Evolutionary conservation across 139 green algal genomes (phyloP).

Genomic region (Chlorella sorokiniana): DNA sequence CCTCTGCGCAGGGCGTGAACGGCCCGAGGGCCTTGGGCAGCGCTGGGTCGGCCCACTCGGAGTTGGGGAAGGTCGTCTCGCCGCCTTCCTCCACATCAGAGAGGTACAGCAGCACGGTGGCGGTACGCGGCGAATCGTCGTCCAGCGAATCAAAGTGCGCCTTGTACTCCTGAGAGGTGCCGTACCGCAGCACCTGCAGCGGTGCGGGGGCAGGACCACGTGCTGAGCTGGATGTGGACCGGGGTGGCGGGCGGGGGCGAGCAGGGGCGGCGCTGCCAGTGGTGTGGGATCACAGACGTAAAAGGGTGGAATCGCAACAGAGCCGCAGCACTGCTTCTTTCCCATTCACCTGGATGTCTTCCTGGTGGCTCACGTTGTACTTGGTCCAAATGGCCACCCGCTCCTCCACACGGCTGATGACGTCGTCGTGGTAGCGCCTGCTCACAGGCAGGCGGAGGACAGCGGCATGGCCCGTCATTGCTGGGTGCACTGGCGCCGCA

Average conservation of each 20-base stretch:
- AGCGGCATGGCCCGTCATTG: too few species aligned
- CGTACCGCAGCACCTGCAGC: conserved; percentile 63
- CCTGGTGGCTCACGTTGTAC: conserved; percentile 68
- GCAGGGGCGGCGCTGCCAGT: neutral
- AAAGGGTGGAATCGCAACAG: neutral
- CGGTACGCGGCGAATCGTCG: conserved; percentile 53
- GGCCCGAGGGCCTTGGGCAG: conserved; percentile 32
- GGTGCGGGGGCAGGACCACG: too few species aligned
- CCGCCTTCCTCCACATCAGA: conserved; percentile 53
- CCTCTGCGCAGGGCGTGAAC: conserved; percentile 42
- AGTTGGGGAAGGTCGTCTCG: conserved; percentile 22
- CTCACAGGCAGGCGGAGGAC: neutral
- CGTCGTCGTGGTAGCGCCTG: conserved; percentile 58
- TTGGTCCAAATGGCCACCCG: conserved; percentile 72
- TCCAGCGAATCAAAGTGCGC: conserved; percentile 67
- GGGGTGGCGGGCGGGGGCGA: neutral
- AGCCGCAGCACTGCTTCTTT: neutral
- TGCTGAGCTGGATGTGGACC: too few species aligned
- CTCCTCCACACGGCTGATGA: conserved; percentile 66
- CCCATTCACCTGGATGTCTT: conserved; percentile 76
- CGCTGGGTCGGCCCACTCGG: conserved; percentile 49
- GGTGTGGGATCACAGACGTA: neutral
- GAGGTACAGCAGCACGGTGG: conserved; percentile 83
- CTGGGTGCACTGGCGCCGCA: too few species aligned
- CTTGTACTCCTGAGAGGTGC: conserved; percentile 79